Evolutionary conservation across 208 protist species (phyloP), one percentile per base, ranked within the genome.

Genomic region (Wallacemonas sp.): DNA sequence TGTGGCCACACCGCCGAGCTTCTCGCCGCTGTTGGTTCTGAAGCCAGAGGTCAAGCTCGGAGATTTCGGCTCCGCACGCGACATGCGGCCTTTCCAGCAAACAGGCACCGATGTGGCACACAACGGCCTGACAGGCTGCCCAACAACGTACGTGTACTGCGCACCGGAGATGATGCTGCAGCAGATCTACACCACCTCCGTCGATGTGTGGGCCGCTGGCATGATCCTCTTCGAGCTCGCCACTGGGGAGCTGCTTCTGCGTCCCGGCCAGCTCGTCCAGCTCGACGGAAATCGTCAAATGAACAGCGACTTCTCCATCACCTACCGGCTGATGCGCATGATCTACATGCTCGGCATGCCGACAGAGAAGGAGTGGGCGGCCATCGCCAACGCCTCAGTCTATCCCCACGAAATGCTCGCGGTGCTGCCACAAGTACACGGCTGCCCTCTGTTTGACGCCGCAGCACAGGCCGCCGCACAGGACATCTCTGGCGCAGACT

Each of bases 91-190:
- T 31, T 55, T 97, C n/a, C 87, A 95, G 36, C 94, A 88, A 27
- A 98, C 98, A 68, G 98, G 96, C 9, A 95, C 98, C 70, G 98
- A 99, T 74, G 97, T 97, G 68, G 97, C 64, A 26, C 61, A 60
- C 2, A 34, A 45, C 22, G 74, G 68, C 41, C 74, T 80, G 28
- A 80, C 74, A 8, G 68, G 68, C 24, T 60, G 63, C 0, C 68
- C 68, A 2, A 80, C 99, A 14, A 99, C 99, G 14, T 88, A 99
- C 12, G 97, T 94, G 86, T 98, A 98, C 70, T 83, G 93, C 41
- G 82, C 90, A 5, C 95, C 95, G 1, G 95, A 98, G 62, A 80
- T 97, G 55, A 76, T 97, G 54, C 71, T 91, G 22, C 72, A 77
- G n/a, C 70, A 79, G 31, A 68, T 66, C 33, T 93, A 95, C 76